A percentile compares a stretch with the other conserved stretches of the same genome.
Conservation (phyloP, 2,329 filamentous ascomycete species). For the Aspergillus sp. region DNA sequence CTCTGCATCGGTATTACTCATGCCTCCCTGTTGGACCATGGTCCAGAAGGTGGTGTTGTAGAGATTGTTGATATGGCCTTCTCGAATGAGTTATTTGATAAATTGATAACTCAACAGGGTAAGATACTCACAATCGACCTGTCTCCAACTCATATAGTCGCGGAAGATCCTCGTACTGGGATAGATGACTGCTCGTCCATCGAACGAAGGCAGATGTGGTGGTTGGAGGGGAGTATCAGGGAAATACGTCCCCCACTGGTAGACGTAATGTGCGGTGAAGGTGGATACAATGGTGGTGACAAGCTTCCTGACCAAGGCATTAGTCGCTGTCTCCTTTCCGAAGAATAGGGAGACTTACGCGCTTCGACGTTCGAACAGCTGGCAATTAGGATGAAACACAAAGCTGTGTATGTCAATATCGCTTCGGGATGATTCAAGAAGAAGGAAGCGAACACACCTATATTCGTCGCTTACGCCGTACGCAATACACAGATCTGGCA, state of each 20-base stretch:
- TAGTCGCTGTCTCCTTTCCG: not conserved
- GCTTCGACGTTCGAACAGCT: slow-evolving; percentile 79
- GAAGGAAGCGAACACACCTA: slow-evolving; percentile 38
- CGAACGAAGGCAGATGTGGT: slow-evolving; percentile 78
- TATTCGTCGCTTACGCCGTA: slow-evolving; percentile 97
- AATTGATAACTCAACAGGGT: not conserved
- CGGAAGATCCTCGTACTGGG: slow-evolving; percentile 77
- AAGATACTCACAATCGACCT: slow-evolving; percentile 77
- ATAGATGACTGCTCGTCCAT: slow-evolving; percentile 88
- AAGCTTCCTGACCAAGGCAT: slow-evolving; percentile 67
- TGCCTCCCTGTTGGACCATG: slow-evolving; percentile 73
- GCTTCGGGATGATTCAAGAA: not conserved
- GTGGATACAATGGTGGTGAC: slow-evolving; percentile 88
- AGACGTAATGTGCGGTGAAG: slow-evolving; percentile 88
- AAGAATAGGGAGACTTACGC: slow-evolving; percentile 53
- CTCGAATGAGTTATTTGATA: not conserved
- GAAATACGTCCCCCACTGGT: slow-evolving; percentile 76
- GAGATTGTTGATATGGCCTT: slow-evolving; percentile 95
- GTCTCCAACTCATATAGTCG: slow-evolving; percentile 96
- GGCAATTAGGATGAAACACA: slow-evolving; percentile 78
- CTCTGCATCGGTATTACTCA: slow-evolving; percentile 77
- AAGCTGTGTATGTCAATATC: slow-evolving; percentile 58
- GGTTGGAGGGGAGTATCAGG: slow-evolving; percentile 66
- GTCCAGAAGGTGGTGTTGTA: slow-evolving; percentile 98
- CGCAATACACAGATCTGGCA: slow-evolving; percentile 81